Base-by-base conservation (phyloP, 1,284 basidiomycete species). In the Apiotrichum akiyoshidainum region DNA sequence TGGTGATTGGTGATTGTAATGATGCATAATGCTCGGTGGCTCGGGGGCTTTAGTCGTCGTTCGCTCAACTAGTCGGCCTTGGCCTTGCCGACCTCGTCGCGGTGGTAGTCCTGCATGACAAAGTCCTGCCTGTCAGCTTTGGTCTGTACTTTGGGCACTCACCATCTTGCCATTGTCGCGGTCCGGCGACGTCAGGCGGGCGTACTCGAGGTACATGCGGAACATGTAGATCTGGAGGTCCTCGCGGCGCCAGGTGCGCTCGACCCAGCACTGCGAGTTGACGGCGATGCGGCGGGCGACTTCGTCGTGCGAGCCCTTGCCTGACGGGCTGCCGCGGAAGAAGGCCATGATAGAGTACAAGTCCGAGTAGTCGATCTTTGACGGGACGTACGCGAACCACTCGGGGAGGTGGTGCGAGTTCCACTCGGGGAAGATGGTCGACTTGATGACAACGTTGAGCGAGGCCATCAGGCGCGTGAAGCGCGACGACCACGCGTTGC, bases 151-250 rank as follows among this genome's bases (percentile, higher is more conserved):
- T n/a, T n/a, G n/a, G n/a, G n/a, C 8, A 64, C 70, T 62, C 51
- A 76, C 76, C 77, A 78, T 78, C 58, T 75, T 76, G 34, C 76
- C 76, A 34, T 72, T 77, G 55, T 82, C 81, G 59, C 83, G 68
- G 68, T 83, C 80, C 26, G 74, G 69, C 57, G 76, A 80, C 72
- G 82, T 78, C 10, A 84, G 70, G 3, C 83, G 74, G 5, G 80
- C 82, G 67, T 84, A 85, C 68, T 85, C 84, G 54, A 83, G 78
- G 60, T 80, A 81, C 56, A 82, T 63, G 39, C 80, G 68, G 74
- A 76, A 78, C 72, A 78, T 77, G 72, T 78, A 79, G 17, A 68
- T 64, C 61, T 78, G 71, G 47, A 76, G 67, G 58, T 78, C 78
- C 56, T 78, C 77, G 61, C 69, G 64, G 54, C 75, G 59, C 72